phyloP scores from a whole-genome alignment of 73 alveolate genomes.

The Tetrahymena borealis region DNA sequence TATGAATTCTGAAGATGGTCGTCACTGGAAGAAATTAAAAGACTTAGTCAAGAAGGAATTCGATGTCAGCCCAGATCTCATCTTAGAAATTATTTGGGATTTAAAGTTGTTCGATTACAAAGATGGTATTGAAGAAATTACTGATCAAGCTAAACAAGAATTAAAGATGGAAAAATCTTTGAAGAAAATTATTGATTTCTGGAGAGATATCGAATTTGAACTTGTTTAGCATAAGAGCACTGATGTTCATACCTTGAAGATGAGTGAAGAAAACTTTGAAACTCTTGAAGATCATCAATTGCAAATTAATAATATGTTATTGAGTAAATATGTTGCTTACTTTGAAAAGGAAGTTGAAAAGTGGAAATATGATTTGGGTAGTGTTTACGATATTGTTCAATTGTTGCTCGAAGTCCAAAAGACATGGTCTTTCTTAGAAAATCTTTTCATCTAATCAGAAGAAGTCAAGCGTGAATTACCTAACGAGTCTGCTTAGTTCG shows the following conservation, averaged over 20 bases:
- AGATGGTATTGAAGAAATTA: slow-evolving; percentile 83
- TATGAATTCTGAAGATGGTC: slow-evolving; percentile 62
- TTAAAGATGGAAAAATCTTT: slow-evolving; percentile 99
- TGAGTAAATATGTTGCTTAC: slow-evolving; percentile 63
- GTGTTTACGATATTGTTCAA: slow-evolving; percentile 80
- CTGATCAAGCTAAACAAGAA: slow-evolving; percentile 98
- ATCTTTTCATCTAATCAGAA: slow-evolving; percentile 98
- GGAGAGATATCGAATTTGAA: slow-evolving; percentile 83
- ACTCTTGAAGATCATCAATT: slow-evolving; percentile 96
- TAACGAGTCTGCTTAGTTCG: slow-evolving; percentile 96
- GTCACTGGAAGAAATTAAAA: slow-evolving; percentile 83
- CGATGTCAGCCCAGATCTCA: slow-evolving; percentile 65
- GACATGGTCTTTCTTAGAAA: slow-evolving; percentile 98
- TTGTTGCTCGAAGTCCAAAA: slow-evolving; percentile 91
- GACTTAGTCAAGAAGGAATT: slow-evolving; percentile 67
- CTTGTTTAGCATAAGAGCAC: slow-evolving; percentile 78
- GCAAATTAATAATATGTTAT: slow-evolving; percentile 55
- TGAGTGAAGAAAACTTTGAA: slow-evolving; percentile 99
- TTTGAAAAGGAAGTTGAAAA: slow-evolving; percentile 61
- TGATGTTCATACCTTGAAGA: slow-evolving; percentile 83
- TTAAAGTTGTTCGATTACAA: slow-evolving; percentile 73
- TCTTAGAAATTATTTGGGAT: slow-evolving; percentile 77
- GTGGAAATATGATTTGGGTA: slow-evolving; percentile 77
- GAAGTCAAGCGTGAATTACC: slow-evolving; percentile 99
- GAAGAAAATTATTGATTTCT: slow-evolving; percentile 90